Percentiles rank a stretch among this genome's conserved stretches.
Conservation (phyloP, 495 filamentous ascomycete species). For the Cercophora newfieldiana region DNA sequence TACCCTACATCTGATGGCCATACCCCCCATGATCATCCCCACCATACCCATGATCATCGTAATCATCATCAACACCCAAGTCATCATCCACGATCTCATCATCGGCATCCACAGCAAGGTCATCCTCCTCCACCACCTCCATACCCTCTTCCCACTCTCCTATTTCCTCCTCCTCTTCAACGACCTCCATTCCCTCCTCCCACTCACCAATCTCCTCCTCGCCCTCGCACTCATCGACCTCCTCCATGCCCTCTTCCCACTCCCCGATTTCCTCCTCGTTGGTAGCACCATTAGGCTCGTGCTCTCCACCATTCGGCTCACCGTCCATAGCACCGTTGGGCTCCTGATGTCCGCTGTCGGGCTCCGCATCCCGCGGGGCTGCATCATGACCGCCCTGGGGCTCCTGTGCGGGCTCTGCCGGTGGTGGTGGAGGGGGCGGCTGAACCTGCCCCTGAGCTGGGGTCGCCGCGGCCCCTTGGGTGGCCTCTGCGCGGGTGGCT, state of each 20-base stretch:
- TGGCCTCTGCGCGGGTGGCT: not conserved
- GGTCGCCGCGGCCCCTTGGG: not conserved
- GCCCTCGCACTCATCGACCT: not conserved
- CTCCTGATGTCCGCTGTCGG: not conserved
- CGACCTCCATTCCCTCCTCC: constrained; percentile 3
- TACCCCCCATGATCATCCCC: not conserved
- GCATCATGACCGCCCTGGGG: too few relatives aligned
- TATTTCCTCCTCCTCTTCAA: not conserved
- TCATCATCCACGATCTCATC: constrained; percentile 8
- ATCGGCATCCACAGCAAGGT: not conserved
- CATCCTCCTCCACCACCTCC: not conserved
- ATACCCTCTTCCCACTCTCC: constrained; percentile 4
- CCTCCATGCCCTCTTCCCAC: constrained; percentile 10
- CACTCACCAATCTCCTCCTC: constrained; percentile 3
- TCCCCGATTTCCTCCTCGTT: not conserved
- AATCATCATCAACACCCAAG: not conserved
- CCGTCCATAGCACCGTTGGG: too few relatives aligned
- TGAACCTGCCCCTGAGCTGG: not conserved
- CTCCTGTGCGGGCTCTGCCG: not conserved
- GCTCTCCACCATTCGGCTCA: too few relatives aligned
- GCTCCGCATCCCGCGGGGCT: not conserved
- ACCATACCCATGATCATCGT: not conserved
- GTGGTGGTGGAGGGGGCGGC: not conserved
- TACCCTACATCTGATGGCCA: not conserved
- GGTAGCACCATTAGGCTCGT: not conserved